Base-by-base conservation (phyloP, 148 eudicot genomes). In the Chenopodium berlandieri region DNA sequence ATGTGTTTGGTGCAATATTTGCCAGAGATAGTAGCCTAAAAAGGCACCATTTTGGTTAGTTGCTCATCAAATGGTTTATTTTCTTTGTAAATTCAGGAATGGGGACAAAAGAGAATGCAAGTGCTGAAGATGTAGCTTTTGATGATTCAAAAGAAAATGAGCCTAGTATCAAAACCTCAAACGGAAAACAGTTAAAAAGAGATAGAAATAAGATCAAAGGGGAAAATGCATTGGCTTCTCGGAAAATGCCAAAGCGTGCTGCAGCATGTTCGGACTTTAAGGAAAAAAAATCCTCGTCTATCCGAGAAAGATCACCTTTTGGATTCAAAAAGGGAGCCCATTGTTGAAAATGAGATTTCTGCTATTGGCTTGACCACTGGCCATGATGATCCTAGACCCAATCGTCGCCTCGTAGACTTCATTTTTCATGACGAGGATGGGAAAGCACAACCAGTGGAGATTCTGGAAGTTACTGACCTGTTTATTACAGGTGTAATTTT, bases 161-260 rank as follows among this genome's bases (percentile, higher is more conserved):
- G 56, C 56, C 56, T 52, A 52, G 14, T 52, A 52, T 52, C 12
- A 52, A 52, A 52, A 52, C 16, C 20, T 22, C 40, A 2, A 82
- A 83, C 75, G 85, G 81, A 46, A 88, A 79, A 77, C 82, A 70
- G 85, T 86, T 48, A 76, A 86, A 82, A 48, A 86, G 84, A 78
- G 83, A 37, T 14, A 75, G 81, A 22, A 82, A 81, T 63, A 86
- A 83, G 4, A 37, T 20, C 62, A 84, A 71, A 27, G 0, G 27
- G 27, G 27, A 27, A 27, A 27, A 27, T 80, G 74, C 86, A 71
- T 56, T 50, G 77, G 87, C 76, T 69, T 75, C 95, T 79, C 90
- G 97, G 23, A 94, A 89, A 86, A 90, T 85, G 93, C 98, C 97
- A n/a, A 94, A 89, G 85, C 88, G 98, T 40, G 94, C 95, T 81